These are phyloP conservation scores for Sporothrix mexicana DNA, from an alignment of 2,329 filamentous ascomycete species.

Conservation along the genomic window DNA sequence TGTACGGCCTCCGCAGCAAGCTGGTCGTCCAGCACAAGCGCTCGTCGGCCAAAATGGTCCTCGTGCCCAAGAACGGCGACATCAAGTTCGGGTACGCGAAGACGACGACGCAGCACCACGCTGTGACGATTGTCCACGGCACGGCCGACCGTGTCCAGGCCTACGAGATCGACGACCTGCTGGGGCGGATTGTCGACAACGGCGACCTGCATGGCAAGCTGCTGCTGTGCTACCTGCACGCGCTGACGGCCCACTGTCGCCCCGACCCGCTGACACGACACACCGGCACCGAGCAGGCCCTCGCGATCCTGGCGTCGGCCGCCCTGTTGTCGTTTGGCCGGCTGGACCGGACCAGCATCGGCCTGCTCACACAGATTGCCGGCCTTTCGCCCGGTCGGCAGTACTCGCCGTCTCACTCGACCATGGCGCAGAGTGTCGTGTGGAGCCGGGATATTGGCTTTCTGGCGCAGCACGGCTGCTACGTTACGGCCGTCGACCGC, in stretches of 20 bases:
- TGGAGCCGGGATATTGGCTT: constrained; percentile 52
- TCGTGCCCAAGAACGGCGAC: constrained; percentile 15
- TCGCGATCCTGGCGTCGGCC: constrained; percentile 56
- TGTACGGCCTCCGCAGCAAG: constrained; percentile 57
- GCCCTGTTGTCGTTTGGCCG: constrained; percentile 54
- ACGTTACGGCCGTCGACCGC: constrained; percentile 45
- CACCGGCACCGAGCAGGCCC: constrained; percentile 62
- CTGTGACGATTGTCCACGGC: constrained; percentile 45
- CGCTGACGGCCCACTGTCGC: constrained; percentile 58
- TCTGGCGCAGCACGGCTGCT: constrained; percentile 54
- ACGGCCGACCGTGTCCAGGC: constrained; percentile 43
- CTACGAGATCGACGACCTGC: constrained; percentile 55
- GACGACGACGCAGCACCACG: constrained; percentile 43
- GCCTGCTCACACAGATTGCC: constrained; percentile 48
- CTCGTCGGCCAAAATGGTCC: constrained; percentile 6
- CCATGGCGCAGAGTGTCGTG: constrained; percentile 54
- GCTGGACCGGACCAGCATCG: constrained; percentile 47
- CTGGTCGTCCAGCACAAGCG: constrained; percentile 50
- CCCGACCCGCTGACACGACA: constrained; percentile 54
- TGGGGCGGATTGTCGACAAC: constrained; percentile 58
- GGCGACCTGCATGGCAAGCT: constrained; percentile 59
- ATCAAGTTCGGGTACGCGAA: background rate
- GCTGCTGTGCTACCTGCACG: constrained; percentile 58
- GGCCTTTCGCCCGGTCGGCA: constrained; percentile 49
- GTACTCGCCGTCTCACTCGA: constrained; percentile 53